Evolutionary conservation across 345 rosid genomes (phyloP).

Genomic region (Eutrema japonicum): DNA sequence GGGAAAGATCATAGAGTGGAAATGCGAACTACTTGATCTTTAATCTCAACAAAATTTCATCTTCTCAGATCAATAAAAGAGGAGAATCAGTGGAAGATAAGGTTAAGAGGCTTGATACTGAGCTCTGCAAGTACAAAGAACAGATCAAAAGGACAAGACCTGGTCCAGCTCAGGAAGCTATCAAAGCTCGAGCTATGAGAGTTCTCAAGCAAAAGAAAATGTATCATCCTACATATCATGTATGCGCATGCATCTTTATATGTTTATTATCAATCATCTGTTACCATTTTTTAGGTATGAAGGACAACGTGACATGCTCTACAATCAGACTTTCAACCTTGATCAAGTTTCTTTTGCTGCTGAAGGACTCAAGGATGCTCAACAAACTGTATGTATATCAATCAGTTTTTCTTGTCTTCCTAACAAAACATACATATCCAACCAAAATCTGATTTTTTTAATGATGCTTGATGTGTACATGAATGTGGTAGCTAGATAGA

Average conservation of each 20-base stretch:
- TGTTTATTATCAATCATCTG: neutral
- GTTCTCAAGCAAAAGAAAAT: conserved; percentile 92
- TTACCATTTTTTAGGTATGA: conserved; percentile 67
- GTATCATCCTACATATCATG: conserved; percentile 38
- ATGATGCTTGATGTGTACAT: conserved; percentile 17
- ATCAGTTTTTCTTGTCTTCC: neutral
- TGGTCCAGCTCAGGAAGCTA: conserved; percentile 90
- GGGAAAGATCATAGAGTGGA: neutral
- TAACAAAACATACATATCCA: neutral
- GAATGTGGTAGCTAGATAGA: neutral
- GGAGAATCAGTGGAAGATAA: conserved; percentile 93
- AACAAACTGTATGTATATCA: conserved; percentile 74
- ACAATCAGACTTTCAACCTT: conserved; percentile 95
- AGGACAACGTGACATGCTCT: conserved; percentile 97
- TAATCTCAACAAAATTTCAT: neutral
- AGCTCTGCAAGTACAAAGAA: conserved; percentile 73
- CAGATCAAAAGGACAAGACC: conserved; percentile 91
- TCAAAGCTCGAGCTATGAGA: conserved; percentile 89
- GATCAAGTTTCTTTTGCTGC: conserved; percentile 99
- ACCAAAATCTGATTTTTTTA: conserved; percentile 6
- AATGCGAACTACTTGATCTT: neutral
- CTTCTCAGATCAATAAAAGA: conserved; percentile 75
- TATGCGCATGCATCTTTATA: too few relatives aligned
- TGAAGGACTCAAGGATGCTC: conserved; percentile 98
- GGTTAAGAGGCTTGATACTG: conserved; percentile 79